These are phyloP conservation scores for Penicillium mononematosum DNA, from an alignment of 495 filamentous ascomycete species.

Conservation along the genomic window DNA sequence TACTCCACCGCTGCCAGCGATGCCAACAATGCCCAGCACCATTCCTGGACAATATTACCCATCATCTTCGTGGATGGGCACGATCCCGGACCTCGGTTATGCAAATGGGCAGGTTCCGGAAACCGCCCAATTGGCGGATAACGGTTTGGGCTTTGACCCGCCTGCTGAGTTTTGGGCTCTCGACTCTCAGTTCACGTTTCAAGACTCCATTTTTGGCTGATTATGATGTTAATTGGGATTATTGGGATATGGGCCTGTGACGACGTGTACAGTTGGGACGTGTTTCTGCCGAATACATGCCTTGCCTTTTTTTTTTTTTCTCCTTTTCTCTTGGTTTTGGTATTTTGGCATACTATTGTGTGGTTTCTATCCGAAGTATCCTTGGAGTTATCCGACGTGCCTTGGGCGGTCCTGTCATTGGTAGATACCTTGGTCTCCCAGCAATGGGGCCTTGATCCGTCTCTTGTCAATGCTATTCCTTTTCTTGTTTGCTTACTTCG, in stretches of 20 bases:
- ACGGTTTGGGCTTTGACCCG: constrained; percentile 2
- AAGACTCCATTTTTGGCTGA: constrained; percentile 15
- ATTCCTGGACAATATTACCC: neutral
- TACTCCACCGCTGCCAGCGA: neutral
- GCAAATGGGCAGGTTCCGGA: neutral
- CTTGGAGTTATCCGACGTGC: neutral
- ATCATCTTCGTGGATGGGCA: neutral
- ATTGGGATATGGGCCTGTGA: neutral
- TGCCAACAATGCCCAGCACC: neutral
- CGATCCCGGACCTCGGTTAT: neutral
- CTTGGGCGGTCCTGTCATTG: neutral
- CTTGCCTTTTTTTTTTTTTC: neutral
- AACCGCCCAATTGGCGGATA: neutral
- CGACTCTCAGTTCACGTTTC: constrained; percentile 9
- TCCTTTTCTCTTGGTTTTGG: neutral
- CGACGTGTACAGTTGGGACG: neutral
- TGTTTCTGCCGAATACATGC: neutral
- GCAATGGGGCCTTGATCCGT: neutral
- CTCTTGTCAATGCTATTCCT: neutral
- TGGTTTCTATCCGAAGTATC: neutral
- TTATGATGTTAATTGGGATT: constrained; percentile 14
- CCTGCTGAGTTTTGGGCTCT: constrained; percentile 18
- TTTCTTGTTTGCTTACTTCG: neutral
- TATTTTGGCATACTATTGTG: neutral
- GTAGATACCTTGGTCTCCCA: neutral